These are phyloP conservation scores for Dimargaris verticillata DNA, from an alignment of 192 early-diverging fungal genomes.

Conservation along the genomic window DNA sequence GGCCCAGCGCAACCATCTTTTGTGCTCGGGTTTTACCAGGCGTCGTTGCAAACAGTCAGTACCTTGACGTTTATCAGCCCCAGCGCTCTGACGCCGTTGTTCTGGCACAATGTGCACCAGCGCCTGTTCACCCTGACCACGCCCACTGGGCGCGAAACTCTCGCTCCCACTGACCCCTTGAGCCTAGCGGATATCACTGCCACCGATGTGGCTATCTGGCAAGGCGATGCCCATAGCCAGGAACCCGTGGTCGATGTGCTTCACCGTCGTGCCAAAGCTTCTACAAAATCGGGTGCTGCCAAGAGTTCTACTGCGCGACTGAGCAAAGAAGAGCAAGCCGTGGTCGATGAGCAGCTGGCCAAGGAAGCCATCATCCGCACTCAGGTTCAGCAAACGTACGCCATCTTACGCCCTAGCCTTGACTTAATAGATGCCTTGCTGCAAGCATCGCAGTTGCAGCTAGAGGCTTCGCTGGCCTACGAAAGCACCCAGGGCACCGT, in stretches of 20 bases:
- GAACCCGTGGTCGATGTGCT: constrained; percentile 8
- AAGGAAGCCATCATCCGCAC: constrained; percentile 52
- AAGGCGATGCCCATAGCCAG: background rate
- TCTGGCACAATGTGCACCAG: background rate
- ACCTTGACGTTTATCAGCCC: background rate
- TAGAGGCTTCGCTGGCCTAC: background rate
- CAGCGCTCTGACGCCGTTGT: background rate
- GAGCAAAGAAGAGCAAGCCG: constrained; percentile 50
- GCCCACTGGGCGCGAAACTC: background rate
- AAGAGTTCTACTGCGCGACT: too few relatives aligned
- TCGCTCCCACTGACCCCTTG: background rate
- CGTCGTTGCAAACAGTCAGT: background rate
- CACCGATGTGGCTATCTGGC: constrained; percentile 4
- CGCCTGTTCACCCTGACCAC: background rate
- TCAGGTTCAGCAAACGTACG: constrained; percentile 31
- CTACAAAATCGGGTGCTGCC: background rate
- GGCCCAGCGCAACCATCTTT: background rate
- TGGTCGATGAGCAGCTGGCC: constrained; percentile 45
- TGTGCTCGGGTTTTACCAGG: background rate
- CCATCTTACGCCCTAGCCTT: constrained; percentile 31
- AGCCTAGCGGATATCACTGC: background rate
- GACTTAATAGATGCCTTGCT: constrained; percentile 38
- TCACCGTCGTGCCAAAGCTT: background rate
- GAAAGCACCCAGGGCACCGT: background rate
- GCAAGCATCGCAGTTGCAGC: background rate